Percentiles rank a stretch among this genome's conserved stretches.
Evolutionary conservation across 495 filamentous ascomycete genomes (phyloP).

Genomic region (Neurospora tetrasperma): DNA sequence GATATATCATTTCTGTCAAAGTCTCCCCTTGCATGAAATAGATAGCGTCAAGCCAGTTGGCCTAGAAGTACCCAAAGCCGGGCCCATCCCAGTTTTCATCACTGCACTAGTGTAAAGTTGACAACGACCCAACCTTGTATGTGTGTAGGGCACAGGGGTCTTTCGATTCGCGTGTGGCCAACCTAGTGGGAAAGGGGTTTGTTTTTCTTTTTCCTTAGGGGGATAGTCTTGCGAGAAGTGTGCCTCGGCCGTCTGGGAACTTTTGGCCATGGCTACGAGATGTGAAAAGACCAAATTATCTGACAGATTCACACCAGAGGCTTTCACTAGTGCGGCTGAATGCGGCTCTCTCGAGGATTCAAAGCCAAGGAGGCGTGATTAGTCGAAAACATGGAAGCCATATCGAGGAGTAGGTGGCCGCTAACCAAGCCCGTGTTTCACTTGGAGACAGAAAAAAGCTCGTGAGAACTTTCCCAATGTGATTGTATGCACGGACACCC

Average conservation of each 20-base stretch:
- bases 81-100: neutral
- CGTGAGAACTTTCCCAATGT: neutral
- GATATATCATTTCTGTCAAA: neutral
- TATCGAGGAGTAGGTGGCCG: neutral
- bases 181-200: neutral
- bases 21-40: neutral
- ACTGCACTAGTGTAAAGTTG: neutral
- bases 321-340: neutral
- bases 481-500: neutral
- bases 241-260: neutral
- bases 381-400: neutral
- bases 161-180: neutral
- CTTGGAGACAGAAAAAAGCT: neutral
- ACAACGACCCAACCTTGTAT: neutral
- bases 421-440: neutral
- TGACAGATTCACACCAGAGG: neutral
- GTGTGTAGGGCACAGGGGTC: neutral
- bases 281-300: neutral
- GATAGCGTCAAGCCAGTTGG: neutral
- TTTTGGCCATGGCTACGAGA: neutral
- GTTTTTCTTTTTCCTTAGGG: neutral
- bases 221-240: neutral
- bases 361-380: neutral
- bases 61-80: neutral
- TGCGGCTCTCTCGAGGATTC: neutral